Base-by-base conservation (phyloP, 2,329 filamentous ascomycete genomes). In the Paecilomyces sp. region DNA sequence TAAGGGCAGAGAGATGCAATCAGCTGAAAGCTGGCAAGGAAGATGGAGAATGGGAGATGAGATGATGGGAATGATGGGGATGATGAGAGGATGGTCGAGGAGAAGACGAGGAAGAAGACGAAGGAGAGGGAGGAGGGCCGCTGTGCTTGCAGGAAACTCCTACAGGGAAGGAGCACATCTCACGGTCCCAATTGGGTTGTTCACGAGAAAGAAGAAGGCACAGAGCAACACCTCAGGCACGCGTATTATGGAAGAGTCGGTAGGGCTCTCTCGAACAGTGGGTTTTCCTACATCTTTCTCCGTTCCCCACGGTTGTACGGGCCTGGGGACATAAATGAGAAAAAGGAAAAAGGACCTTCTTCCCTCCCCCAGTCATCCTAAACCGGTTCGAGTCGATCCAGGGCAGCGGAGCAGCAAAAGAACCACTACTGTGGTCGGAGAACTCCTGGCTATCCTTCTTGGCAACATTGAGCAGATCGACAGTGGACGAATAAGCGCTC, bases 1-100 rank as follows among this genome's bases (percentile, higher is more conserved):
- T 66, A 59, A 57, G 60, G 57, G 56, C 34, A 54, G 59, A 61
- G 61, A 61, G 61, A 79, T 77, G 75, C 74, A 74, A 72, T 77
- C 77, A 59, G 60, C 47, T 75, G 71, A 79, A 77, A 81, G 84
- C 81, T 78, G 80, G 83, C 79, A 71, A 78, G 73, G 73, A 70
- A 76, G 77, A 80, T 80, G 81, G 78, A 81, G 79, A 83, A 78
- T 80, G 80, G 79, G 73, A 74, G 66, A 71, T 67, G 67, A 69
- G 70, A 64, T 60, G 58, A 64, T 63, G 55, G 65, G 58, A 9
- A 66, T 56, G 55, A 64, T 61, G 53, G 55, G 61, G 41, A 62
- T 57, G 57, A 64, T 63, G 54, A 66, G 60, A 59, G 60, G 60
- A 61, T 60, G 61, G 67, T 65, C 63, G 62, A 61, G 54, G 61